phyloP scores from a whole-genome alignment of 2,329 filamentous ascomycete genomes.

The Biscogniauxia sp. region DNA sequence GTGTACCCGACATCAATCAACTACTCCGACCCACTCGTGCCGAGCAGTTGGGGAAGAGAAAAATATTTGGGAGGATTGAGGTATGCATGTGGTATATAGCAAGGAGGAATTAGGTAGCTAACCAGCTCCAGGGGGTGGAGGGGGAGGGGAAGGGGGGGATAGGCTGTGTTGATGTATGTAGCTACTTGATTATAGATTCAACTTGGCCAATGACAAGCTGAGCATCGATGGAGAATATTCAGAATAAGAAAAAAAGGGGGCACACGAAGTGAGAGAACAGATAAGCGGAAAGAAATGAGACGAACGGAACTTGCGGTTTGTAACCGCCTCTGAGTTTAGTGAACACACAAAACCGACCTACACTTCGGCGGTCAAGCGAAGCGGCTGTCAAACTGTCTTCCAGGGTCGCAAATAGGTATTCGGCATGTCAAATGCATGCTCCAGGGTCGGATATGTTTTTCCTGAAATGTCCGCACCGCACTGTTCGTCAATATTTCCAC shows the following conservation, averaged over 20 bases:
- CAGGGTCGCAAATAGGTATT: constrained; percentile 16
- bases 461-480: constrained; percentile 1
- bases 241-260: neutral
- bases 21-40: constrained; percentile 19
- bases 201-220: neutral
- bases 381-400: constrained; percentile 19
- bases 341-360: neutral
- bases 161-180: neutral
- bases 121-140: constrained; percentile 1
- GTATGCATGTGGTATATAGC: constrained; percentile 1
- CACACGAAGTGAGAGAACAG: neutral
- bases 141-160: no score
- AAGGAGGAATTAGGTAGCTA: constrained; percentile 17
- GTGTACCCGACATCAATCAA: constrained; percentile 5
- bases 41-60: constrained; percentile 22
- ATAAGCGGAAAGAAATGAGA: neutral
- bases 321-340: constrained; percentile 14
- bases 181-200: neutral
- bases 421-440: neutral
- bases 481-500: neutral
- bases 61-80: neutral
- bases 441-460: constrained; percentile 7
- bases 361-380: neutral
- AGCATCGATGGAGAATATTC: neutral
- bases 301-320: constrained; percentile 1